Conservation (phyloP, 208 protist species). For the Novymonas esmeraldas region DNA sequence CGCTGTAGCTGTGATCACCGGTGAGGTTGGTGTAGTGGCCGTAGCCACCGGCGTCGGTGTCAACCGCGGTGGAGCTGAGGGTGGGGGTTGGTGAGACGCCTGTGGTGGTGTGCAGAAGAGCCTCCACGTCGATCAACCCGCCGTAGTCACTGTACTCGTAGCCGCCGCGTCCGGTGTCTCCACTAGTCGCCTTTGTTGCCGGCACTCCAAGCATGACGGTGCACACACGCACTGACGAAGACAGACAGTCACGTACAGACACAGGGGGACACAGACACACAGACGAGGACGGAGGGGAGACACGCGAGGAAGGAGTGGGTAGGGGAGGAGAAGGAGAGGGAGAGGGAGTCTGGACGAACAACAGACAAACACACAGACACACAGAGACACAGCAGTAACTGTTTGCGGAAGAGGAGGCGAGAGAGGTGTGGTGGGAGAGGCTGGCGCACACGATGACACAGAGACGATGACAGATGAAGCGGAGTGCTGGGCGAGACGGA, state of each 20-base stretch:
- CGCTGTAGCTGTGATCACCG: background rate
- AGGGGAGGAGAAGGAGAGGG: background rate
- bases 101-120: conserved; percentile 13
- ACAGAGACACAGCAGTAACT: too few species aligned
- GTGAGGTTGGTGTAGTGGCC: conserved; percentile 1
- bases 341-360: background rate
- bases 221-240: background rate
- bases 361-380: background rate
- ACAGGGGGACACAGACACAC: background rate
- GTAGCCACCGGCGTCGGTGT: background rate
- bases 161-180: background rate
- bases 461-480: too few species aligned
- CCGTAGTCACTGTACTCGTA: conserved; percentile 33
- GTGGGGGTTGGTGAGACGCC: background rate
- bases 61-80: background rate
- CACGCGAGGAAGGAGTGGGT: background rate
- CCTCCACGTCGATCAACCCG: conserved; percentile 29
- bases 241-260: background rate
- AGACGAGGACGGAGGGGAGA: background rate
- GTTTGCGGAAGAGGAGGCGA: too few species aligned
- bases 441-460: too few species aligned
- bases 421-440: too few species aligned
- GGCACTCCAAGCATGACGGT: conserved; percentile 5
- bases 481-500: too few species aligned
- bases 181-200: conserved; percentile 2